Evolutionary conservation across 495 filamentous ascomycete species (phyloP).

Genomic region (Daldinia childiae): DNA sequence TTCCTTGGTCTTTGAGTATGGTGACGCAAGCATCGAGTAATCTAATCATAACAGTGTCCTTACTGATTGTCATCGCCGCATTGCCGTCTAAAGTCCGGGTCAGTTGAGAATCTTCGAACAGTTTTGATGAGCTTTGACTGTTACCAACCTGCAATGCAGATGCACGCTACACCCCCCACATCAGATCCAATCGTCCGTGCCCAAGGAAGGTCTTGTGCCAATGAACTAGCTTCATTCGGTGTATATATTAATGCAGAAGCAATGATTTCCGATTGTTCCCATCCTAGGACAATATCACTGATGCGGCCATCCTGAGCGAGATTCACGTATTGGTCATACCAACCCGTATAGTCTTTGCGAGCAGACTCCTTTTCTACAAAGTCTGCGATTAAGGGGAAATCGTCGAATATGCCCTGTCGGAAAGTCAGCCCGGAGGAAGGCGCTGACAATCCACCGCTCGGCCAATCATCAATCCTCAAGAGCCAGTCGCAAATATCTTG

Average conservation of each 20-base stretch:
- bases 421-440: conserved; percentile 53
- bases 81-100: conserved; percentile 46
- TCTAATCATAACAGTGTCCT: conserved; percentile 57
- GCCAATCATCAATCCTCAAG: conserved; percentile 64
- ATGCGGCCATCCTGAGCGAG: conserved; percentile 56
- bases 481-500: conserved; percentile 66
- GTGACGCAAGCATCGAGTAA: conserved; percentile 57
- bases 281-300: conserved; percentile 60
- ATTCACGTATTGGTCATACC: conserved; percentile 65
- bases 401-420: conserved; percentile 58
- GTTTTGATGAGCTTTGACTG: conserved; percentile 1
- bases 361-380: conserved; percentile 60
- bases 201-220: conserved; percentile 68
- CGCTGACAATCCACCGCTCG: conserved; percentile 46
- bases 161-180: conserved; percentile 68
- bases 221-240: conserved; percentile 60
- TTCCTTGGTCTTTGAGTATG: conserved; percentile 50
- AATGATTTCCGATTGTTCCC: conserved; percentile 57
- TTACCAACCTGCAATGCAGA: conserved; percentile 62
- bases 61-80: conserved; percentile 47
- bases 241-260: conserved; percentile 66
- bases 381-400: conserved; percentile 63
- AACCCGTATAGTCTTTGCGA: conserved; percentile 57
- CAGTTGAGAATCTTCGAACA: conserved; percentile 24
- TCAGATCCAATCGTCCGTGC: conserved; percentile 62